phyloP scores from a whole-genome alignment of 306 rosid genomes.

The Mimosa bimucronata region DNA sequence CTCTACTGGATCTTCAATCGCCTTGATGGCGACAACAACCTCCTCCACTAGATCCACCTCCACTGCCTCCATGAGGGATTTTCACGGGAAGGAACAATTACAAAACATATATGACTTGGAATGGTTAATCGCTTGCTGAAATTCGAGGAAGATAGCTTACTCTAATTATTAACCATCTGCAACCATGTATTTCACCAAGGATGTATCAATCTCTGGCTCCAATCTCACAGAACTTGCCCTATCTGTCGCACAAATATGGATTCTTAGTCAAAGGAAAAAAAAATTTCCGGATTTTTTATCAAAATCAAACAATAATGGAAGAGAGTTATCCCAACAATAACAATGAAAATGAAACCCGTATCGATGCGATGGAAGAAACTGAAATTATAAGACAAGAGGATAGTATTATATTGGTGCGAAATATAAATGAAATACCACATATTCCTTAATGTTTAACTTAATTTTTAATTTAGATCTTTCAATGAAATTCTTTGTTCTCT shows the following conservation, averaged over 20 bases:
- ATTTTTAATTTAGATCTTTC: too few species aligned
- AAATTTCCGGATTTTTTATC: too few species aligned
- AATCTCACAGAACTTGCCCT: conserved; percentile 73
- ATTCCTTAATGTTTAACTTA: too few species aligned
- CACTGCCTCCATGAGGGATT: conserved; percentile 57
- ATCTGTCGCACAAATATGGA: conserved; percentile 73
- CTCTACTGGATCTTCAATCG: conserved; percentile 43
- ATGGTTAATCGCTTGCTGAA: conserved; percentile 74
- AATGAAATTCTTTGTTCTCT: too few species aligned
- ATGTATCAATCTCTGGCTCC: conserved; percentile 81
- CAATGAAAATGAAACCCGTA: conserved; percentile 31
- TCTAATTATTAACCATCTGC: conserved; percentile 58
- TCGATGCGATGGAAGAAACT: conserved; percentile 43
- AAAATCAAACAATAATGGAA: not conserved
- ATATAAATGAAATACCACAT: too few species aligned
- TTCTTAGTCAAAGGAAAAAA: not conserved
- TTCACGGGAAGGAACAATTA: conserved; percentile 27
- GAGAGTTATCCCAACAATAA: not conserved
- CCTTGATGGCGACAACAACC: conserved; percentile 41
- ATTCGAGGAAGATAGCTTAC: conserved; percentile 61
- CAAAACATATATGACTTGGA: conserved; percentile 45
- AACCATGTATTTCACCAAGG: conserved; percentile 78
- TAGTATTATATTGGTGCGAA: too few species aligned
- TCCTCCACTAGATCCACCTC: conserved; percentile 37
- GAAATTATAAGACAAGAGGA: too few species aligned